Evolutionary conservation across 805 yeast species (phyloP), one percentile per base, ranked within the genome.

Genomic region (Candida pini): DNA sequence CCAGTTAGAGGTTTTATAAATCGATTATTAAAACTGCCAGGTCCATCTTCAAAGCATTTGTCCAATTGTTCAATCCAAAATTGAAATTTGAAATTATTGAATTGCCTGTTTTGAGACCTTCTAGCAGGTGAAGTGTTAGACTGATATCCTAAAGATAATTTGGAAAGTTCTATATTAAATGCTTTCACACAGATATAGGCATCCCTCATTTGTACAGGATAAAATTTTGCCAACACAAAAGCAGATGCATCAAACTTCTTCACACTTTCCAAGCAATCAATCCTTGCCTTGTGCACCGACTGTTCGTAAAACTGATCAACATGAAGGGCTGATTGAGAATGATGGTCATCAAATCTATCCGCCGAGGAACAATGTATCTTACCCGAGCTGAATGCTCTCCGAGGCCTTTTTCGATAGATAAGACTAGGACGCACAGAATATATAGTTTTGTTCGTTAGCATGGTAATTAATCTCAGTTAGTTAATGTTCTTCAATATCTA

Each of bases 41-140:
- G 44, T 13, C 28, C 33, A 1, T 19, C 20, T 41, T 69, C 68
- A 12, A 33, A 33, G 6, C 76, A 63, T 39, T 64, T 66, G 25
- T 67, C 64, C 6, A 85, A 38, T 39, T 72, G 64, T 33, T 81
- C 82, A 40, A 76, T 68, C 95, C 95, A 86, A 54, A 81, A 82
- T 45, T 78, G 76, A 53, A 82, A 74, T 48, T 82, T 77, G 51
- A 83, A 37, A 55, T 69, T 70, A 31, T 23, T 70, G 66, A 53
- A 66, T 23, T 29, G 66, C 38, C 27, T 45, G 31, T 42, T 61
- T 38, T 47, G 45, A 4, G 36, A 51, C 38, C 39, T 58, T 51
- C 30, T 44, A 30, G 37, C 62, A 2, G 70, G 68, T 2, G 33
- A n/a, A 8, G 33, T 14, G 22, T 24, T 24, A 25, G 47, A 50